Base-by-base conservation (phyloP, 495 filamentous ascomycete species). In the Penicillium canescens region DNA sequence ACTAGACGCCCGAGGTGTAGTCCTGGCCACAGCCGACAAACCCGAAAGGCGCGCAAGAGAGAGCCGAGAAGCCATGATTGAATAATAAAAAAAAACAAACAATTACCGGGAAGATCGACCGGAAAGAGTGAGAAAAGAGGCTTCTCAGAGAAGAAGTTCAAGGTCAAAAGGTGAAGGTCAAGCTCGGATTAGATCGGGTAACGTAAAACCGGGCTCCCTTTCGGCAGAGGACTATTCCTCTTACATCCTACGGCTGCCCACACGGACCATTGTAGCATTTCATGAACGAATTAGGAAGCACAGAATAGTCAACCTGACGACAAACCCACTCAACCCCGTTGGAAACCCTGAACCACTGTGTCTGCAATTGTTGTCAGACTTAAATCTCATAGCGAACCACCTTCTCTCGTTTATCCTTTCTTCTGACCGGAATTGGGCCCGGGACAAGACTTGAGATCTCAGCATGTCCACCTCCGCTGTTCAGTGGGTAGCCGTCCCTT, bases 61-160 rank as follows among this genome's bases (percentile, higher is more conserved):
- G 57, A 76, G 61, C 63, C 73, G 70, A 70, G 68, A 70, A 70
- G 71, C 66, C 73, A 76, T 76, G 55, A 37, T 70, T 53, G 46
- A 46, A 49, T 7, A 13, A 54, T 23, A 45, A 42, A 46, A 55
- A 18, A 52, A 52, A 48, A 4, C 37, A 41, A 51, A 20, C 24
- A 41, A 51, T n/a, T 16, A n/a, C 11, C 24, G 23, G 28, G 34
- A 16, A 28, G 18, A 11, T 28, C 24, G 46, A 45, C 10, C 36
- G 12, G n/a, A 20, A 18, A 18, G 23, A 42, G 6, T 36, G 34
- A 43, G 26, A 50, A 18, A 24, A 35, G 34, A 36, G 13, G 40
- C 49, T 51, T 51, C 40, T 43, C 49, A 51, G 37, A 41, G 43
- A 54, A 54, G 49, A 50, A 42, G 34, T 42, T 36, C 46, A 43